A percentile compares a stretch with the other conserved stretches of the same genome.
These are phyloP conservation scores for Fusarium chuoi DNA, from an alignment of 2,329 filamentous ascomycete genomes.

Conservation along the genomic window DNA sequence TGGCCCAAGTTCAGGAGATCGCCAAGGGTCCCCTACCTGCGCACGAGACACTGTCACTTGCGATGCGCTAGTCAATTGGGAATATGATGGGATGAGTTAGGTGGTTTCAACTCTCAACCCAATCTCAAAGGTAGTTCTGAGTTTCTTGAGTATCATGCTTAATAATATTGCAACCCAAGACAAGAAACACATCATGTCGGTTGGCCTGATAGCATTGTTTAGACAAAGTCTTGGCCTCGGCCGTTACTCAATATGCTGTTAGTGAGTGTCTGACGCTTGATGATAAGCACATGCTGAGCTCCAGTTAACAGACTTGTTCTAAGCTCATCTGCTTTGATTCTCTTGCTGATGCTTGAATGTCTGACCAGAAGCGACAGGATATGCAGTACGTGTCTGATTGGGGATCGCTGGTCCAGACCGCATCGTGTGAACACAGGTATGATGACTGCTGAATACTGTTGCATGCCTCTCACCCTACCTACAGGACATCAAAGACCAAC, in stretches of 20 bases:
- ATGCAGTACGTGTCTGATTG: background rate
- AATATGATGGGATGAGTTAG: constrained; percentile 36
- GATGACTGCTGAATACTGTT: constrained; percentile 18
- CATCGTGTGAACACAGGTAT: constrained; percentile 11
- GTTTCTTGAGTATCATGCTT: constrained; percentile 1
- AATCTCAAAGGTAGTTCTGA: background rate
- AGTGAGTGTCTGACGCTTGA: background rate
- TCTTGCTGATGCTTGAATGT: background rate
- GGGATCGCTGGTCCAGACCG: constrained; percentile 27
- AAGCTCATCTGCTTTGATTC: background rate
- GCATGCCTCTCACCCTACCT: constrained; percentile 21
- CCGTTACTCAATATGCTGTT: background rate
- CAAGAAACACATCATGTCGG: background rate
- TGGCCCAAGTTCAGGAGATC: constrained; percentile 31
- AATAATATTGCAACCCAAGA: background rate
- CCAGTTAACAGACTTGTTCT: background rate
- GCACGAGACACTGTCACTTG: constrained; percentile 30
- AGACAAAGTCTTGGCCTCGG: background rate
- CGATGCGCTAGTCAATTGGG: constrained; percentile 27
- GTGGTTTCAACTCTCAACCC: background rate
- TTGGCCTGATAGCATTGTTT: background rate
- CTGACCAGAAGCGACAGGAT: constrained; percentile 10
- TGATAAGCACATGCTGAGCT: background rate
- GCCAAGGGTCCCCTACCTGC: constrained; percentile 27
- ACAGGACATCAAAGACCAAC: constrained; percentile 8